Evolutionary conservation across 352 stramenopile genomes (phyloP).

Genomic region (Globisporangium polare): DNA sequence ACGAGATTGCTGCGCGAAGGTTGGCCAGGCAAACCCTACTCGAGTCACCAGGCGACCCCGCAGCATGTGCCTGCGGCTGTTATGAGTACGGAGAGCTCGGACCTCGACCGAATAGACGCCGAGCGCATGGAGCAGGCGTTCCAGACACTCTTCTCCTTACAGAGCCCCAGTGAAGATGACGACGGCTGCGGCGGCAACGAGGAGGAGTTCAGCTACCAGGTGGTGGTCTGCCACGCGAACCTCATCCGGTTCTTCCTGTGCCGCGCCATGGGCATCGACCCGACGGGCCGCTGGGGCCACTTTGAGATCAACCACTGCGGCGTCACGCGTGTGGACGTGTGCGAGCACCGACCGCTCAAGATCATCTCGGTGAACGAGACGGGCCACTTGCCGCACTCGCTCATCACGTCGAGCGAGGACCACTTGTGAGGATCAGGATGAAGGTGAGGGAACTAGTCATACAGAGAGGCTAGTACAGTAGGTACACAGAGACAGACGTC

Average conservation of each 20-base stretch:
- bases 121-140: constrained; percentile 68
- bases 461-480: background rate
- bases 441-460: background rate
- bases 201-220: constrained; percentile 48
- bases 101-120: constrained; percentile 40
- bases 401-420: constrained; percentile 84
- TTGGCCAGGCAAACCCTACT: constrained; percentile 71
- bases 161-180: constrained; percentile 23
- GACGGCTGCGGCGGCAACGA: constrained; percentile 28
- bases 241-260: constrained; percentile 83
- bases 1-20: constrained; percentile 66
- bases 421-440: constrained; percentile 40
- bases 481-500: background rate
- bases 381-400: constrained; percentile 65
- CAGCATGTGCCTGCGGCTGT: constrained; percentile 5
- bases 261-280: constrained; percentile 55
- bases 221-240: constrained; percentile 84
- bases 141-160: constrained; percentile 42
- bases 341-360: constrained; percentile 62
- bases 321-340: constrained; percentile 75
- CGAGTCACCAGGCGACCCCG: constrained; percentile 19
- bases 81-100: background rate
- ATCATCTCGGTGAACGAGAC: constrained; percentile 78
- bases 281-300: constrained; percentile 62
- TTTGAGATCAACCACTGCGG: constrained; percentile 87